A percentile compares a stretch with the other conserved stretches of the same genome.
Conservation (phyloP, 305 asterid species). For the Ilex paraguariensis region DNA sequence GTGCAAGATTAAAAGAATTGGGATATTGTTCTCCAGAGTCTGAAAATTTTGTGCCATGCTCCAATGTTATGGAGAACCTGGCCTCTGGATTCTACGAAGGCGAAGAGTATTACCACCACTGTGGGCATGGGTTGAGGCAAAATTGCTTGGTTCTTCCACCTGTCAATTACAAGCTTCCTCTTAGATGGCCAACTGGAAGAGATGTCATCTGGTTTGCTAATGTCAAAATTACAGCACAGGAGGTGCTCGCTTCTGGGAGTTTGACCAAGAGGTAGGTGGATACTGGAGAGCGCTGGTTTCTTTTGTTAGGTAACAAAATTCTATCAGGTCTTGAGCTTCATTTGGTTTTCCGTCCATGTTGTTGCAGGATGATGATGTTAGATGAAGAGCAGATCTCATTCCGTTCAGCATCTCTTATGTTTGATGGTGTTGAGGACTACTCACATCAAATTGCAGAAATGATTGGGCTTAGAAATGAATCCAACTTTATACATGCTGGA, state of each 20-base stretch:
- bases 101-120: slow-evolving; percentile 65
- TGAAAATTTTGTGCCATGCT: slow-evolving; percentile 86
- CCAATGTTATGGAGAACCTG: slow-evolving; percentile 72
- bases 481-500: slow-evolving; percentile 83
- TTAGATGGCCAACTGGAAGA: slow-evolving; percentile 94
- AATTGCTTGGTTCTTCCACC: slow-evolving; percentile 88
- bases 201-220: slow-evolving; percentile 95
- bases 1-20: slow-evolving; percentile 58
- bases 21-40: slow-evolving; percentile 74
- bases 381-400: slow-evolving; percentile 97
- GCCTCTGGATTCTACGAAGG: slow-evolving; percentile 64
- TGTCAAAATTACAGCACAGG: slow-evolving; percentile 96
- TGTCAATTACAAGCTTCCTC: slow-evolving; percentile 69
- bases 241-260: slow-evolving; percentile 91
- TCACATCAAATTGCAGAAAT: slow-evolving; percentile 96
- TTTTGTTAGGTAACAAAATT: not conserved
- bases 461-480: slow-evolving; percentile 82
- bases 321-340: not conserved
- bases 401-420: slow-evolving; percentile 77
- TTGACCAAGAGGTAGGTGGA: slow-evolving; percentile 78
- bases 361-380: slow-evolving; percentile 92
- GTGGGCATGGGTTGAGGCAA: slow-evolving; percentile 50
- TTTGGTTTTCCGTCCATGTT: slow-evolving; percentile 2
- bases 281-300: slow-evolving; percentile 13
- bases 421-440: slow-evolving; percentile 89